Percentiles rank a stretch among this genome's conserved stretches.
Conservation (phyloP, 306 rosid genomes). For the Prinsepia uniflora region DNA sequence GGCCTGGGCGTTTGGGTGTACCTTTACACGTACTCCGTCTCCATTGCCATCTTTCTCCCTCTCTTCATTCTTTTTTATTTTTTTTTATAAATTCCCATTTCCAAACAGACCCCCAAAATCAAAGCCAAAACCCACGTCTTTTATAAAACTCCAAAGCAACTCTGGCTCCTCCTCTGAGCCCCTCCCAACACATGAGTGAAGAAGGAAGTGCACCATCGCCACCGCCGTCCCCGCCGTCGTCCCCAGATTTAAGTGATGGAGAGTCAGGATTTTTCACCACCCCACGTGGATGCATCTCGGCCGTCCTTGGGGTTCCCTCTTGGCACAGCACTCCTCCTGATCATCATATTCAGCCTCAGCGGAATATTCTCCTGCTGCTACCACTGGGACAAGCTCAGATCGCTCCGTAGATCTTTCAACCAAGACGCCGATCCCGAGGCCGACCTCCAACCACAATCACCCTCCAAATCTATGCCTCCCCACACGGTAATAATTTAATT, state of each 20-base stretch:
- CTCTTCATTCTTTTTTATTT: background rate
- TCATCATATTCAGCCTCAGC: conserved; percentile 82
- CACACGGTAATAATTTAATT: conserved; percentile 31
- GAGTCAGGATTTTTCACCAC: conserved; percentile 55
- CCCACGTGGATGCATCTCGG: conserved; percentile 66
- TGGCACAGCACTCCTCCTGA: conserved; percentile 81
- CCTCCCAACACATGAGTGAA: conserved; percentile 45
- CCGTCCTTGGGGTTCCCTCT: conserved; percentile 92
- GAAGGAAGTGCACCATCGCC: conserved; percentile 6
- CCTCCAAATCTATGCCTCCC: conserved; percentile 40
- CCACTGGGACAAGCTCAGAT: conserved; percentile 91
- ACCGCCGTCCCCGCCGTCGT: background rate
- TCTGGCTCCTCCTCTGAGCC: background rate
- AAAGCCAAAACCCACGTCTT: background rate
- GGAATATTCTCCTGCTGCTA: conserved; percentile 97
- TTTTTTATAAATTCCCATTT: background rate
- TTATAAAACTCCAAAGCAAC: background rate
- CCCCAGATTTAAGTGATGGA: conserved; percentile 45
- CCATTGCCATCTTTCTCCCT: no score
- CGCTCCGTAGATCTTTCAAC: conserved; percentile 53
- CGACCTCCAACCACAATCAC: conserved; percentile 30
- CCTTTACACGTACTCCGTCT: conserved; percentile 33
- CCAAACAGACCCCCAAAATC: background rate
- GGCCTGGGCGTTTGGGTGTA: conserved; percentile 33
- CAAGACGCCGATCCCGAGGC: conserved; percentile 18